phyloP scores from a whole-genome alignment of 768 basidiomycete genomes.

The Tulasnella sp. region DNA sequence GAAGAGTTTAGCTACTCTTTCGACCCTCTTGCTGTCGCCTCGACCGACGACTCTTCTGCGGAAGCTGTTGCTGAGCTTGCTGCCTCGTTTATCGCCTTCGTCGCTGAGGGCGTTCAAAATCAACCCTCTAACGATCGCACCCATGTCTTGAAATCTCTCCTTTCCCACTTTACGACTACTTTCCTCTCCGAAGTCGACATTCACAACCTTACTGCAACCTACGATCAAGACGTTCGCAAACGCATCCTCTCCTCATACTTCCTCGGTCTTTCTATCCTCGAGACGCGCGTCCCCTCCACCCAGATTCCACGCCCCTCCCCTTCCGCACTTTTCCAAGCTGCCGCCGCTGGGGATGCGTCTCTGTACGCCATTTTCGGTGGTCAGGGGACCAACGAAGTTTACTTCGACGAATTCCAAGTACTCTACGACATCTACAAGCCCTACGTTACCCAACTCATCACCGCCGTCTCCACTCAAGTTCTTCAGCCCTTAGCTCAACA shows the following conservation, averaged over 20 bases:
- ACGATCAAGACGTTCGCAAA: slow-evolving; percentile 63
- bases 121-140: slow-evolving; percentile 27
- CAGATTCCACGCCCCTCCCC: slow-evolving; percentile 45
- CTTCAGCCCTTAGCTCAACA: slow-evolving; percentile 58
- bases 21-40: slow-evolving; percentile 23
- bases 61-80: slow-evolving; percentile 48
- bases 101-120: slow-evolving; percentile 42
- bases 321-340: slow-evolving; percentile 58
- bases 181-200: slow-evolving; percentile 63
- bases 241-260: slow-evolving; percentile 70
- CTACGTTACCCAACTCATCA: slow-evolving; percentile 64
- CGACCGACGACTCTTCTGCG: slow-evolving; percentile 31
- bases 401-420: slow-evolving; percentile 88
- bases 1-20: slow-evolving; percentile 67
- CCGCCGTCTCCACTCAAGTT: slow-evolving; percentile 47
- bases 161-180: slow-evolving; percentile 63
- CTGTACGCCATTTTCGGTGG: slow-evolving; percentile 94
- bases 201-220: slow-evolving; percentile 65
- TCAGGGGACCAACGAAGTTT: slow-evolving; percentile 96
- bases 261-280: slow-evolving; percentile 56
- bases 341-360: slow-evolving; percentile 47
- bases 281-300: slow-evolving; percentile 39
- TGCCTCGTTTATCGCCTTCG: slow-evolving; percentile 70
- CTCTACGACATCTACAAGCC: slow-evolving; percentile 87
- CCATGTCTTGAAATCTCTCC: slow-evolving; percentile 57